Conservation (phyloP, 2,329 filamentous ascomycete species). For the Pestalotiopsis sp. region DNA sequence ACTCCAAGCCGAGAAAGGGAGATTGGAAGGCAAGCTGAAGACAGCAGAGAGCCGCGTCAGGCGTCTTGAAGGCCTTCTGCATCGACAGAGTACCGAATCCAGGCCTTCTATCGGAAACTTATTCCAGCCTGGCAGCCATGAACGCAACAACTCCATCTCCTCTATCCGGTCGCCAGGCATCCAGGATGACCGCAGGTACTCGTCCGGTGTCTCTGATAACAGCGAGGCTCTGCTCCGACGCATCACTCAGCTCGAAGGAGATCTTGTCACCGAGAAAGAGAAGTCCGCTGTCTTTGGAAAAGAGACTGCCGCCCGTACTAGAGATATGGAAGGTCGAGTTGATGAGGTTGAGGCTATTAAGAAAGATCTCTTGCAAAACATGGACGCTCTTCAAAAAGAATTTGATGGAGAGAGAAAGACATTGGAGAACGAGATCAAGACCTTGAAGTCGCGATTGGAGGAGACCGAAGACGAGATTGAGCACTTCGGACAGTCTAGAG, state of each 20-base stretch:
- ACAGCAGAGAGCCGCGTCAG: conserved; percentile 89
- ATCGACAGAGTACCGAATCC: conserved; percentile 72
- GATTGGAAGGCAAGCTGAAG: conserved; percentile 72
- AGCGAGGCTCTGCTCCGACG: conserved; percentile 49
- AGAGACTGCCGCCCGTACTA: conserved; percentile 63
- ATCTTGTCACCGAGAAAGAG: conserved; percentile 75
- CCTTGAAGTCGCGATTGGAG: conserved; percentile 76
- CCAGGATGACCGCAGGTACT: conserved; percentile 46
- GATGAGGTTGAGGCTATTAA: conserved; percentile 91
- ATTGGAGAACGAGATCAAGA: conserved; percentile 78
- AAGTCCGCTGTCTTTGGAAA: conserved; percentile 67
- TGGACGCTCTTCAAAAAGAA: conserved; percentile 88
- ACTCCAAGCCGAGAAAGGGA: conserved; percentile 82
- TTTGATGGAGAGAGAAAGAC: conserved; percentile 84
- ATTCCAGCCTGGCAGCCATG: conserved; percentile 54
- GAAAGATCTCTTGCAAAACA: conserved; percentile 89
- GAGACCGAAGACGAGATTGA: conserved; percentile 93
- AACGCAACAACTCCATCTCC: conserved; percentile 51
- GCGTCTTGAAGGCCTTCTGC: conserved; percentile 87
- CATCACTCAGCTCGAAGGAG: conserved; percentile 71
- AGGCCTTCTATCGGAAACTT: conserved; percentile 56
- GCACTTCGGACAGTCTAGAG: conserved; percentile 77
- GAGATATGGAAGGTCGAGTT: conserved; percentile 68
- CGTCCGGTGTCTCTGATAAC: conserved; percentile 42
- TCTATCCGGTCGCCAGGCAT: conserved; percentile 47